These are phyloP conservation scores for Neonectria ditissima DNA, from an alignment of 2,329 filamentous ascomycete genomes.

Conservation along the genomic window DNA sequence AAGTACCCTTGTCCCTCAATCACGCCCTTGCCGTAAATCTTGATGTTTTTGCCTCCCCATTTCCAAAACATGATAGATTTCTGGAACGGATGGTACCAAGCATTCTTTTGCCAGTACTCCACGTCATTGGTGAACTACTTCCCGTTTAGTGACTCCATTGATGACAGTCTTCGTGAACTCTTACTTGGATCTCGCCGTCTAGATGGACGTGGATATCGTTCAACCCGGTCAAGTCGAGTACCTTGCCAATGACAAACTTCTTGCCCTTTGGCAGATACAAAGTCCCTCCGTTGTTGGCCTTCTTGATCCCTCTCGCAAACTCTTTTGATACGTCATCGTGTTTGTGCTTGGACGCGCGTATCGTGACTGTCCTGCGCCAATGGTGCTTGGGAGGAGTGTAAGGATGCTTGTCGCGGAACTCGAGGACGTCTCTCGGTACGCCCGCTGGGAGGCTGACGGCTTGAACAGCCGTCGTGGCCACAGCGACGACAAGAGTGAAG, in stretches of 20 bases:
- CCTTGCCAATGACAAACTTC: constrained; percentile 69
- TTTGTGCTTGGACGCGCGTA: constrained; percentile 58
- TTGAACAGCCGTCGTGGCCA: not conserved
- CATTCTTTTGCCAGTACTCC: constrained; percentile 56
- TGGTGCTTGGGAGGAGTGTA: constrained; percentile 21
- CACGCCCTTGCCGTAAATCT: constrained; percentile 67
- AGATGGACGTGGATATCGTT: constrained; percentile 68
- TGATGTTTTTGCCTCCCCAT: constrained; percentile 72
- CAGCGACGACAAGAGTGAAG: not conserved
- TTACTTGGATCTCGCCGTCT: constrained; percentile 63
- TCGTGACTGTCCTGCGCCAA: constrained; percentile 30
- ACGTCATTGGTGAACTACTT: constrained; percentile 57
- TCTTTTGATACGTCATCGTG: constrained; percentile 67
- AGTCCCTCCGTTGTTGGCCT: constrained; percentile 70
- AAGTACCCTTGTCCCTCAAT: constrained; percentile 64
- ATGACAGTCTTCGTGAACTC: fast-evolving
- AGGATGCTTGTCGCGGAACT: constrained; percentile 34
- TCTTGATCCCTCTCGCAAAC: constrained; percentile 64
- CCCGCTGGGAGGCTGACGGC: constrained; percentile 23
- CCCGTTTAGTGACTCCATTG: not conserved
- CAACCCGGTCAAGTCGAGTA: constrained; percentile 68
- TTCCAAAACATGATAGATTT: constrained; percentile 72
- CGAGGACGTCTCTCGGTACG: constrained; percentile 22
- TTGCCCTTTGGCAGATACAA: constrained; percentile 65
- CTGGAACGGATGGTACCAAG: constrained; percentile 57